Base-by-base conservation (phyloP, 495 filamentous ascomycete species). In the Aspergillus sclerotiicarbonarius region DNA sequence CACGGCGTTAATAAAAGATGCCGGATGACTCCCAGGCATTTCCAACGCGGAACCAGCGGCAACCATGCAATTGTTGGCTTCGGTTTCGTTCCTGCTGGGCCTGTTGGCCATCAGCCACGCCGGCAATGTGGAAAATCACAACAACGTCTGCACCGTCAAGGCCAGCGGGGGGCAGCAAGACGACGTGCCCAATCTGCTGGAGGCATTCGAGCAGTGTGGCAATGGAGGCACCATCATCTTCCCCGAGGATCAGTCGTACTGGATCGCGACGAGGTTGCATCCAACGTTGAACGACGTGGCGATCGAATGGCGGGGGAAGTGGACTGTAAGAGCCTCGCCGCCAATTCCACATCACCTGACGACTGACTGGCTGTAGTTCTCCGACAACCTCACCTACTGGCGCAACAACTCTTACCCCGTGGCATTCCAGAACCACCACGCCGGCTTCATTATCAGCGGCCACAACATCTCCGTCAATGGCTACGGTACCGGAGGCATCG, bases 361-460 rank as follows among this genome's bases (percentile, higher is more conserved):
- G 4, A 13, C 4, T 1, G 13, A 4, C 16, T 25, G 3, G 5
- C 15, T 1, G 20, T 48, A 80, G 76, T 74, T 82, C 59, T 80
- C 78, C 3, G 73, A 78, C 51, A 72, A 84, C 63, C 62, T 83
- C 16, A 61, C 64, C 44, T 84, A 85, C 67, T 85, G 82, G 82
- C 72, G 80, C 53, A 74, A 77, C 51, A 77, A 84, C 58, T 76
- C 67, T 0, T 85, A 82, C 59, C 77, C 71, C 16, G 71, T 85
- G 19, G 62, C 71, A 8, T 85, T 84, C 61, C 82, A 85, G 56
- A 85, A 85, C 62, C 82, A 84, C 61, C 62, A 65, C 43, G 82
- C 82, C 10, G 76, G 76, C 21, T 80, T 85, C 62, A 62, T 83
- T 43, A 67, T 85, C 56, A 73, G 74, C 5, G 81, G 81, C 18